Evolutionary conservation across 352 stramenopile genomes (phyloP).

Genomic region (Pseudoperonospora humuli): DNA sequence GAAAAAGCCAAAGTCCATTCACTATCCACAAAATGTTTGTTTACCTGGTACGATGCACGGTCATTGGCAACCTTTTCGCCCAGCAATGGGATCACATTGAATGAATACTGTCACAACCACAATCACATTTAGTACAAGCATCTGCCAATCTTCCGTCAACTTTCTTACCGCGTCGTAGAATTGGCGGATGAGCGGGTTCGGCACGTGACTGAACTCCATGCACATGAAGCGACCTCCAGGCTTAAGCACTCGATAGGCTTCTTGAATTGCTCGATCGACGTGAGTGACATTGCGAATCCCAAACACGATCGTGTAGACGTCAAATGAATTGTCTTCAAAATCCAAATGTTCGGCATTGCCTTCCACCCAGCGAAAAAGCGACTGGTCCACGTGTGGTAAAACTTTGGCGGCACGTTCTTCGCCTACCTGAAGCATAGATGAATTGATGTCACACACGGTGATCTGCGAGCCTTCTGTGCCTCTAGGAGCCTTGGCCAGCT

Average conservation of each 20-base stretch:
- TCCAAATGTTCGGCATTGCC: slow-evolving; percentile 94
- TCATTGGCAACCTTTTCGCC: slow-evolving; percentile 94
- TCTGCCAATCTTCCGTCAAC: background rate
- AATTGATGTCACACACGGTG: slow-evolving; percentile 98
- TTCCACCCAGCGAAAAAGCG: slow-evolving; percentile 88
- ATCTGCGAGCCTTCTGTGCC: slow-evolving; percentile 62
- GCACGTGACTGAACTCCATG: slow-evolving; percentile 96
- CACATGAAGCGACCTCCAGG: slow-evolving; percentile 96
- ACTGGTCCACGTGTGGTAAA: slow-evolving; percentile 39
- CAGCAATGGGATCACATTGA: slow-evolving; percentile 95
- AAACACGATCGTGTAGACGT: slow-evolving; percentile 99
- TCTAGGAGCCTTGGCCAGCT: slow-evolving; percentile 27
- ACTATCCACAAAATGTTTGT: background rate
- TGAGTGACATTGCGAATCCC: slow-evolving; percentile 98
- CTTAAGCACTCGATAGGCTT: slow-evolving; percentile 95
- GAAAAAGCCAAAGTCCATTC: background rate
- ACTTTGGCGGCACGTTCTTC: slow-evolving; percentile 80
- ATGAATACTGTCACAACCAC: slow-evolving; percentile 87
- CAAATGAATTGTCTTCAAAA: slow-evolving; percentile 94
- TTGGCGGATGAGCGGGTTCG: slow-evolving; percentile 86
- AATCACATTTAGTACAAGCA: background rate
- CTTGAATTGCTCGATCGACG: slow-evolving; percentile 90
- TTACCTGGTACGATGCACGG: slow-evolving; percentile 92
- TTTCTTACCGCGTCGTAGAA: slow-evolving; percentile 89
- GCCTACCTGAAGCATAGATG: slow-evolving; percentile 96